Evolutionary conservation across 2,329 filamentous ascomycete genomes (phyloP), one percentile per base, ranked within the genome.

Genomic region (Pseudogymnoascus sp.): DNA sequence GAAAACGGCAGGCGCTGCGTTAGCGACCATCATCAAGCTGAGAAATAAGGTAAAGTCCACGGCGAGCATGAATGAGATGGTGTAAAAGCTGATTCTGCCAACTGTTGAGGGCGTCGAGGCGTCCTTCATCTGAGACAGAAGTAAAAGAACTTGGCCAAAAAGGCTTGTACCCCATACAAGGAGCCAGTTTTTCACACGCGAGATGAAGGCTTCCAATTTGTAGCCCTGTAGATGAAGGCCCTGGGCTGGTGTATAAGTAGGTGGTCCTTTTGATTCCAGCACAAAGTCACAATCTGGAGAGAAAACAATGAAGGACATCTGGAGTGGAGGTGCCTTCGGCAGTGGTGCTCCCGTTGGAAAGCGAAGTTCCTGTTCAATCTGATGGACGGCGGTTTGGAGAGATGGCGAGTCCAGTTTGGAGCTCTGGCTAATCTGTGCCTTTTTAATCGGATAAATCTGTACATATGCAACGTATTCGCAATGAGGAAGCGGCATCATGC

Each of bases 401-500:
- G 37, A n/a, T 29, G 23, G 39, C 49, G 31, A 52, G 8, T 64
- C 38, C 10, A 63, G 38, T 16, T 52, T 52, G 12, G 37, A 39
- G 33, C 45, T 35, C 38, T 37, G n/a, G 23, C 29, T 21, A 7
- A 52, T 6, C 26, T 35, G 26, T 12, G 26, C 43, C 43, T 31
- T 37, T 29, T 49, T 61, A 37, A 70, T 33, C 26, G 70, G 63
- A 65, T 89, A 81, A 41, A 93, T 81, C 72, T 97, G 94, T 31
- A 93, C 78, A 73, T 92, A 97, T 62, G 96, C 78, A 59, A 99
- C 78, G 70, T 91, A 91, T 74, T 99, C 94, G 79, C 94, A 99
- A 68, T 90, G 89, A 0, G 91, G 91, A 35, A 81, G 75, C 16
- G 85, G 82, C 64, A 82, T 81, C 63, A 78, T 78, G 10, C 81